Conservation (phyloP, 257 asterid species). For the Cruciata laevipes region DNA sequence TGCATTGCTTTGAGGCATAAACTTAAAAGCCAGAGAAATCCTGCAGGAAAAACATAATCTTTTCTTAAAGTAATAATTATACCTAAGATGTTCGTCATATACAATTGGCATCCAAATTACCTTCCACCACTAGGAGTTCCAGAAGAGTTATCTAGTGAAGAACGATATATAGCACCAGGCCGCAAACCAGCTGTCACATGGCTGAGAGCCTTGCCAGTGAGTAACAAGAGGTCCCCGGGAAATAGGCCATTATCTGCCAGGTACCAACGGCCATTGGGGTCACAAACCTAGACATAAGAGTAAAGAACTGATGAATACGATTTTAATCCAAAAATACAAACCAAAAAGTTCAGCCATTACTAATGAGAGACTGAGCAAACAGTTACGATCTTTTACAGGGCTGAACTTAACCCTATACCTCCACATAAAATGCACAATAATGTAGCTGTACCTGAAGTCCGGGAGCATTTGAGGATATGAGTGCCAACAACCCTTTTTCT, state of each 20-base stretch:
- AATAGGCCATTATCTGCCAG: conserved; percentile 70
- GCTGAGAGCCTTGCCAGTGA: conserved; percentile 95
- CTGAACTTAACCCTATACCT: background rate
- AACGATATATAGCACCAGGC: conserved; percentile 67
- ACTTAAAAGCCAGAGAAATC: conserved; percentile 81
- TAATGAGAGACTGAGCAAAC: conserved; percentile 1
- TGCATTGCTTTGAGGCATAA: conserved; percentile 94
- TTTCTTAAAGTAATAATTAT: conserved; percentile 10
- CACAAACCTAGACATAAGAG: conserved; percentile 61
- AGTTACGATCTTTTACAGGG: background rate
- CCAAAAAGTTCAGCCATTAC: conserved; percentile 7
- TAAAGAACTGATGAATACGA: conserved; percentile 22
- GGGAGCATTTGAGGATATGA: conserved; percentile 76
- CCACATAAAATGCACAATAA: conserved; percentile 1
- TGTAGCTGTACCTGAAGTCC: conserved; percentile 68
- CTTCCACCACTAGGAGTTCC: conserved; percentile 54
- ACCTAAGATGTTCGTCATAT: conserved; percentile 14
- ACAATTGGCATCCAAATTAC: conserved; percentile 30
- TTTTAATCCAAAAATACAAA: conserved; percentile 10
- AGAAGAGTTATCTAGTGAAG: conserved; percentile 39
- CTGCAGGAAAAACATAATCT: conserved; percentile 40
- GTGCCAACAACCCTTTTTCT: conserved; percentile 77
- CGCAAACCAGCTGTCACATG: conserved; percentile 90
- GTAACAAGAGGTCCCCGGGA: conserved; percentile 76
- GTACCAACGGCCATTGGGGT: conserved; percentile 94